Evolutionary conservation across 768 basidiomycete species (phyloP), one percentile per base, ranked within the genome.

Genomic region (Kwoniella botswanensis): DNA sequence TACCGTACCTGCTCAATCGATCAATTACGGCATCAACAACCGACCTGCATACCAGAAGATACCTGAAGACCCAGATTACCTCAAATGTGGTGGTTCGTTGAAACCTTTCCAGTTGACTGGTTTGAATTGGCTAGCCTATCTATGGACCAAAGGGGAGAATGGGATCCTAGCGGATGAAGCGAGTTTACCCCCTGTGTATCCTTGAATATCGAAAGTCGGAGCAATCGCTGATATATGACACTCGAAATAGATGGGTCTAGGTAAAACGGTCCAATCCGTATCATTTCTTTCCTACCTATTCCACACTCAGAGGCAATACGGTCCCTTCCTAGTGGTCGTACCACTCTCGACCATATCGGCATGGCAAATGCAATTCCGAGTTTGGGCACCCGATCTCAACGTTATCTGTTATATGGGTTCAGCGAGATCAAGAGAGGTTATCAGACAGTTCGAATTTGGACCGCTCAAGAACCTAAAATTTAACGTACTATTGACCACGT

Each of bases 41-140:
- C 88, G 97, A 35, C 97, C 95, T 0, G 63, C 85, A 4, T 98
- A 94, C 86, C 86, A 87, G 75, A 92, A 93, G 85, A 92, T 98
- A 76, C 87, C 86, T 41, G 90, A 90, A 77, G 94, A 97, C 82
- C 97, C 97, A 3, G 89, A 90, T 2, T 98, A 96, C 83, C 88
- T 98, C 77, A 81, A 83, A 21, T 93, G 91, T 0, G 94, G 94
- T 41, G 94, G 94, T 6, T 84, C 90, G 72, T 87, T 98, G 71
- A 99, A 99, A 85, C 97, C 98, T 79, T 99, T 99, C 86, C 97
- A 99, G 86, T 87, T 98, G 52, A 97, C 94, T 2, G 97, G 97
- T 24, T 87, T 99, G 73, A 99, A 99, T 81, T 99, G 97, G 97
- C 87, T 99, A n/a, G 91, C 93, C 4, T 98, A 96, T 84, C 86